A percentile compares a stretch with the other conserved stretches of the same genome.
Conservation (phyloP, 2,329 filamentous ascomycete genomes). For the Epichloe bromicola region DNA sequence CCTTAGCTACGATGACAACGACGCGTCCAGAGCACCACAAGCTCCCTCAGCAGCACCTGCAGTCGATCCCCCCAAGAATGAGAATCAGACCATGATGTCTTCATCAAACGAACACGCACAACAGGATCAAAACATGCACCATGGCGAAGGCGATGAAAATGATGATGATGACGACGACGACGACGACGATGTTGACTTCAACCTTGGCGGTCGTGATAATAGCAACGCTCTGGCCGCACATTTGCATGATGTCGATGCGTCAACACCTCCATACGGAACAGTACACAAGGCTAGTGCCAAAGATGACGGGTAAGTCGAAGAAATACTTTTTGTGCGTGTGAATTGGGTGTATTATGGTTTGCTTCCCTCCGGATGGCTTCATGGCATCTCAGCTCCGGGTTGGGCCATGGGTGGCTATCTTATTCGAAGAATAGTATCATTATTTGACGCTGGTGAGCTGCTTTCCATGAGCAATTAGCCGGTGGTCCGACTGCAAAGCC, state of each 20-base stretch:
- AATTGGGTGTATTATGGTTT: not conserved
- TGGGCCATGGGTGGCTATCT: not conserved
- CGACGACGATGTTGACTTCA: constrained; percentile 39
- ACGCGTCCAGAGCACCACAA: constrained; percentile 28
- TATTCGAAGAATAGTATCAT: not conserved
- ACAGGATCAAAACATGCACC: constrained; percentile 30
- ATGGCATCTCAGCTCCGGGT: not conserved
- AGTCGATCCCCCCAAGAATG: constrained; percentile 14
- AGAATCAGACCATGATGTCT: constrained; percentile 14
- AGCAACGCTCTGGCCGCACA: constrained; percentile 16
- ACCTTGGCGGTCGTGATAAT: constrained; percentile 32
- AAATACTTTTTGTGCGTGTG: not conserved
- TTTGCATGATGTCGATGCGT: constrained; percentile 19
- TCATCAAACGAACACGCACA: constrained; percentile 1
- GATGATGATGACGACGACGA: constrained; percentile 42
- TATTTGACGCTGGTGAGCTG: not conserved
- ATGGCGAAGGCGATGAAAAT: constrained; percentile 24
- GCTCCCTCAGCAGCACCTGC: constrained; percentile 17
- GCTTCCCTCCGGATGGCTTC: not conserved
- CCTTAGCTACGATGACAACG: constrained; percentile 53
- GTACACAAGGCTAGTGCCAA: constrained; percentile 50
- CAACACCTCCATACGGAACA: constrained; percentile 22
- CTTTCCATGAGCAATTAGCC: not conserved
- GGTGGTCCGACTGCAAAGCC: not conserved
- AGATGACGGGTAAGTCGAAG: constrained; percentile 30